Base-by-base conservation (phyloP, 1,284 basidiomycete species). In the Ceratobasidium sp. region DNA sequence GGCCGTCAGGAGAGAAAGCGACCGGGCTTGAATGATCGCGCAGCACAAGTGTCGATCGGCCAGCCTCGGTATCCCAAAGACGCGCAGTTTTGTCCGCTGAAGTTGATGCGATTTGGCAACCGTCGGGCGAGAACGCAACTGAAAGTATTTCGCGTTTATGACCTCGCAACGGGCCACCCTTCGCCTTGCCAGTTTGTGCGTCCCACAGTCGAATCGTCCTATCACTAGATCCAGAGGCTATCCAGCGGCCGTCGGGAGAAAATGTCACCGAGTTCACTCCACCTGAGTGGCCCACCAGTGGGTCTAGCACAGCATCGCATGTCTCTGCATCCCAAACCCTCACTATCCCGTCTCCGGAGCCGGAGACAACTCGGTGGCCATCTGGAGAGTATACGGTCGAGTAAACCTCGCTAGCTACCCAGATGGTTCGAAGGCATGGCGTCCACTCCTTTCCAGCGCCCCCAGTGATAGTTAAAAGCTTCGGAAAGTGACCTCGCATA, bases 211-310 rank as follows among this genome's bases (percentile, higher is more conserved):
- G 77, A 10, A 80, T 52, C 6, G 73, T 71, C 28, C 28, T 15
- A 33, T 78, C 79, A n/a, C 52, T 1, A 5, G 79, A 78, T 7
- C 77, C 78, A 7, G 77, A 77, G 33, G 57, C 78, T 15, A 80
- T 17, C 20, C 33, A 38, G 15, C 44, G 64, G 40, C 79, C 67
- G 64, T 78, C 67, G 23, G 64, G 67, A 10, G 77, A 78, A 46
- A 69, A 80, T 10, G 71, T 65, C 2, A 80, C 61, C 17, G 40
- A 68, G 15, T 9, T n/a, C 13, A 73, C 68, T 13, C 6, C 28
- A 26, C 15, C 44, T 20, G 26, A 20, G 33, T 48, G 54, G n/a
- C 74, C 56, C 7, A 26, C 26, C 1, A 65, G 65, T 2, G 70
- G 50, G 23, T 46, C n/a, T 3, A 50, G 28, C 9, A 57, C 17